A percentile compares a stretch with the other conserved stretches of the same genome.
Conservation (phyloP, 305 asterid genomes). For the Solanum hybrid region DNA sequence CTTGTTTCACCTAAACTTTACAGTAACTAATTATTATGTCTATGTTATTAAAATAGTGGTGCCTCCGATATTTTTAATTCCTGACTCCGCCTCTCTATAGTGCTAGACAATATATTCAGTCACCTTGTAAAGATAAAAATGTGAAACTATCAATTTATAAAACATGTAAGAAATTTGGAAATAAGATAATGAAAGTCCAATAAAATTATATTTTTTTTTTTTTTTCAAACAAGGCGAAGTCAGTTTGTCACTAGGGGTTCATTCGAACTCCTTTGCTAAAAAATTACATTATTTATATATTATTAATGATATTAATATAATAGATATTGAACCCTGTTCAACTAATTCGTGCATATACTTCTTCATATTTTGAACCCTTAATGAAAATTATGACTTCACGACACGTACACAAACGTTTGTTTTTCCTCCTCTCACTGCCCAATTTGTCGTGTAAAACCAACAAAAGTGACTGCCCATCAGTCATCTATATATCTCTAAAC, state of each 20-base stretch:
- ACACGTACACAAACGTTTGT: conserved; percentile 15
- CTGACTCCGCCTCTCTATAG: neutral
- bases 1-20: neutral
- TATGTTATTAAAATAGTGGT: neutral
- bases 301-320: neutral
- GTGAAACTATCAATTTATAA: neutral
- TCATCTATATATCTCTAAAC: conserved; percentile 14
- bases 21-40: neutral
- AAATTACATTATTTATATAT: neutral
- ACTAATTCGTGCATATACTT: neutral
- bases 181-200: conserved; percentile 16
- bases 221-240: neutral
- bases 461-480: conserved; percentile 42
- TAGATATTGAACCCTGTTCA: neutral
- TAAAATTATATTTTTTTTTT: neutral
- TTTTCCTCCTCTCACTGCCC: conserved; percentile 4
- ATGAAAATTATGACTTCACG: neutral
- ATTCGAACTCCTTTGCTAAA: neutral
- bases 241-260: neutral
- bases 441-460: conserved; percentile 52
- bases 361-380: neutral
- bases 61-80: neutral
- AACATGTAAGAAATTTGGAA: neutral
- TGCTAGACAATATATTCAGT: neutral
- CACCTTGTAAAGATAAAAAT: neutral